Percentiles rank a stretch among this genome's conserved stretches.
Conservation (phyloP, 495 filamentous ascomycete genomes). For the Trichoderma orchidacearum region DNA sequence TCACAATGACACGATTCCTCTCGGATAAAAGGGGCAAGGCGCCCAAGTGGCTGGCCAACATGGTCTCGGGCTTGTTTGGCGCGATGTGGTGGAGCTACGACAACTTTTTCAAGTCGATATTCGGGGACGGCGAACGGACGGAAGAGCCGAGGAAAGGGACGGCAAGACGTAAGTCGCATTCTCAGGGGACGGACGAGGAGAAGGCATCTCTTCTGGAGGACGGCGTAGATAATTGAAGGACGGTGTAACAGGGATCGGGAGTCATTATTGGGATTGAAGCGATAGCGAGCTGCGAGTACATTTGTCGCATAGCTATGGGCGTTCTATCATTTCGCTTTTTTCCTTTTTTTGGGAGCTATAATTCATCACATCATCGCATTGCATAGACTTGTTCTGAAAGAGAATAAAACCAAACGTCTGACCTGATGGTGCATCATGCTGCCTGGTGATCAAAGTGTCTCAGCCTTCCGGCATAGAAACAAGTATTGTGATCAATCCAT, state of each 20-base stretch:
- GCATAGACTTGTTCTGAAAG: no score
- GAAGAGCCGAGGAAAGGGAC: constrained; percentile 13
- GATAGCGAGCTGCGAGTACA: no score
- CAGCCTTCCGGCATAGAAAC: no score
- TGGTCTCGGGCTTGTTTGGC: constrained; percentile 33
- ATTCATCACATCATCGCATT: no score
- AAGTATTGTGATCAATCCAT: no score
- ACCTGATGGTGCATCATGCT: no score
- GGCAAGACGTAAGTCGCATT: neutral
- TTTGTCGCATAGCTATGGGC: no score
- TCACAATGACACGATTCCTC: constrained; percentile 33
- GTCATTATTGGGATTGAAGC: neutral
- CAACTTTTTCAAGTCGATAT: constrained; percentile 44
- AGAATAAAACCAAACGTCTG: no score
- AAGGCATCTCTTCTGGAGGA: constrained; percentile 5
- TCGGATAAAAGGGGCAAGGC: constrained; percentile 49
- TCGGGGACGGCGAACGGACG: constrained; percentile 86
- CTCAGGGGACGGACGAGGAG: constrained; percentile 7
- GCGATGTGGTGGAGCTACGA: constrained; percentile 69
- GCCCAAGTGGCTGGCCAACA: constrained; percentile 49
- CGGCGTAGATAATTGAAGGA: neutral
- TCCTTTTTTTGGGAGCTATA: no score
- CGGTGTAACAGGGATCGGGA: neutral
- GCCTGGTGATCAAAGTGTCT: no score
- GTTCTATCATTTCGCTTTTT: no score